Percentiles rank a stretch among this genome's conserved stretches.
Evolutionary conservation across 306 rosid genomes (phyloP).

Genomic region (Quercus parvula): DNA sequence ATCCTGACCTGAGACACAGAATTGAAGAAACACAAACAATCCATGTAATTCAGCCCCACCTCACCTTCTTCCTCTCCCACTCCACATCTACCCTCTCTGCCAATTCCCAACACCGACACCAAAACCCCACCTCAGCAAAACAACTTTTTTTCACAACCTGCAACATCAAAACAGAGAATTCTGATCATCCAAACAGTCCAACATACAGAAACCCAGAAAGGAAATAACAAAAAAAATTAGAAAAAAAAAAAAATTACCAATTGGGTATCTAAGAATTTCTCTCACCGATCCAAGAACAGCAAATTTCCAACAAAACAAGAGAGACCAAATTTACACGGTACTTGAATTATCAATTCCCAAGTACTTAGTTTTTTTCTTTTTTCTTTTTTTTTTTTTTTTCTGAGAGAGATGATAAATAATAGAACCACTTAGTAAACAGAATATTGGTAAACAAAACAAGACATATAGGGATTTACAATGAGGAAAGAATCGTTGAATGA

Average conservation of each 20-base stretch:
- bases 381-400: background rate
- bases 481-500: background rate
- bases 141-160: constrained; percentile 12
- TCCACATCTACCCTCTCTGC: constrained; percentile 54
- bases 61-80: constrained; percentile 38
- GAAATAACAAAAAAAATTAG: background rate
- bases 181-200: constrained; percentile 37
- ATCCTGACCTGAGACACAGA: constrained; percentile 60
- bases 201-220: constrained; percentile 10
- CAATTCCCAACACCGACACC: constrained; percentile 11
- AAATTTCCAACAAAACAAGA: constrained; percentile 27
- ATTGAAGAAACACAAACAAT: constrained; percentile 73
- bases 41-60: constrained; percentile 58
- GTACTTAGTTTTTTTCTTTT: background rate
- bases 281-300: constrained; percentile 44
- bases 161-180: constrained; percentile 23
- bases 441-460: constrained; percentile 3
- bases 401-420: background rate
- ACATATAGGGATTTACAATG: background rate
- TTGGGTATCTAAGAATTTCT: constrained; percentile 11
- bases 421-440: constrained; percentile 5
- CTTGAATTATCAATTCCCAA: constrained; percentile 28
- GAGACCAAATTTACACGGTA: constrained; percentile 23
- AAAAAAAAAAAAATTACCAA: constrained; percentile 9
- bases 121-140: constrained; percentile 15